Base-by-base conservation (phyloP, 2,329 filamentous ascomycete genomes). In the Dothiorella sarmentorum region DNA sequence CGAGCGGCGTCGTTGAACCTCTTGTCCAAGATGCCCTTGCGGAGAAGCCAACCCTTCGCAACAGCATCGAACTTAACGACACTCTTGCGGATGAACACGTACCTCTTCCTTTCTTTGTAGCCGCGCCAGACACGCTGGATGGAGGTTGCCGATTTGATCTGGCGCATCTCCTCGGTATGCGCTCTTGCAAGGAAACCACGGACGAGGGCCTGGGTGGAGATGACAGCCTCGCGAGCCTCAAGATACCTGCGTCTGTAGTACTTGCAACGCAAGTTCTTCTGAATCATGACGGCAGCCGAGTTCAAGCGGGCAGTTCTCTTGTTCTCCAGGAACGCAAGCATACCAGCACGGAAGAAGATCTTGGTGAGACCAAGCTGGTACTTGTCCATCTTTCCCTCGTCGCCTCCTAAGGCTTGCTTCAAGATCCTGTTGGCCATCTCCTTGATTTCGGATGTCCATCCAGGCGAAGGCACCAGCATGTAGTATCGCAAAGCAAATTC, bases 301-400 rank as follows among this genome's bases (percentile, higher is more conserved):
- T 96, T 97, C 70, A 99, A 82, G 60, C 92, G 87, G 64, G 82
- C 90, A 11, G 94, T 97, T 60, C 94, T 86, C 64, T 97, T 81
- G 65, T 97, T 97, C 76, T 99, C 94, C 52, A 99, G 80, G 78
- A 97, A 97, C 6, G 94, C 94, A 67, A 99, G 86, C 94, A 99
- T 99, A 74, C 94, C 94, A 58, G 94, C 94, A 61, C 94, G 89
- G 85, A 99, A 99, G 79, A 99, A 99, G 71, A 99, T 97, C 79
- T 99, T 99, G 55, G 93, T 97, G 64, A 97, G 80, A 77, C 94
- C 94, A 63, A 99, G 84, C 76, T 99, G 94, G 71, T 97, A 99
- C 76, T 96, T 99, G 78, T 97, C 94, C 31, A 44, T 47, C 26
- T 49, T 53, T 10, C 49, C 47, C 7, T 26, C 33, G 66, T 89